Base-by-base conservation (phyloP, 2,329 filamentous ascomycete species). In the Macrophomina tecta region DNA sequence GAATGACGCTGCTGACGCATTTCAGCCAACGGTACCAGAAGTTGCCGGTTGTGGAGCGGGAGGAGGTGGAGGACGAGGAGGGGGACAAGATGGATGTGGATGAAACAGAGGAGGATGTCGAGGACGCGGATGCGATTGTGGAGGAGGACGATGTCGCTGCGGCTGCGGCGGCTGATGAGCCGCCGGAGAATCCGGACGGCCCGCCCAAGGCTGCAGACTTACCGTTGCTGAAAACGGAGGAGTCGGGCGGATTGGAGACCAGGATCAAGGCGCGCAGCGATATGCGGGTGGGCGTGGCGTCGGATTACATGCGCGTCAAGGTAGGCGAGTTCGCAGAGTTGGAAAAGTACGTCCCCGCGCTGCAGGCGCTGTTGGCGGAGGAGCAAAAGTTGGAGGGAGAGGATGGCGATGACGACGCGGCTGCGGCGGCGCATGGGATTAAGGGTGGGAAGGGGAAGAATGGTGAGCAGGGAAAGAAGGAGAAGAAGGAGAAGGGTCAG, bases 11-110 rank as follows among this genome's bases (percentile, higher is more conserved):
- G 65, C 84, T 99, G 58, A 99, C 95, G 7, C 95, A 99, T 78
- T 99, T 99, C 80, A 94, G 90, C 65, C 95, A 99, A 81, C 86
- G 95, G 7, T 99, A 99, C 78, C 90, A 92, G 73, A 94, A 94
- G 79, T 83, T 88, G 40, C 89, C 86, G 1, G 81, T 84, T 2
- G 77, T 87, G 4, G 82, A 86, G 60, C 72, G 75, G 1, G 72
- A 76, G 11, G 73, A 73, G 12, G 68, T 48, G 2, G 73, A 73
- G 34, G 75, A 76, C n/a, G 67, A 70, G n/a, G 73, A 73, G 49
- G 66, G 45, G 1, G 66, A 66, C 3, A 73, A 75, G 69, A 79
- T 73, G 40, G 73, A 70, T 11, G 69, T 67, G 64, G 69, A 72
- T 63, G 62, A 72, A 64, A 60, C 60, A 38, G 70, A 71, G 12